Conservation (phyloP, 2,329 filamentous ascomycete species). For the Aspergillus pseudoterreus region DNA sequence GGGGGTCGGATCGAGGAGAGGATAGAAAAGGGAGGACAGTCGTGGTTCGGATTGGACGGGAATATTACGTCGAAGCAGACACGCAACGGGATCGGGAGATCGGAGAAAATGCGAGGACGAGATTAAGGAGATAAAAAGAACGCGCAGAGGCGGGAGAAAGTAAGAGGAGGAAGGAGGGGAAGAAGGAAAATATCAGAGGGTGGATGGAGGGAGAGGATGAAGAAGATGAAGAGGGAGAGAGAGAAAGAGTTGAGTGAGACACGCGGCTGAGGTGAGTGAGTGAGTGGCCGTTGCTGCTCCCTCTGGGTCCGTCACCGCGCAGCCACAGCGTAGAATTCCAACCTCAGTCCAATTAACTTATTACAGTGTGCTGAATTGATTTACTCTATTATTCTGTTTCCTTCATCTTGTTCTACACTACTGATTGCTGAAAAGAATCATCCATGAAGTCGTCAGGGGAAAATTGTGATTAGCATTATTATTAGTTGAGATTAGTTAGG, state of each 20-base stretch:
- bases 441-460: background rate
- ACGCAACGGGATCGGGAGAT: background rate
- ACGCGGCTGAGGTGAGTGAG: constrained; percentile 1
- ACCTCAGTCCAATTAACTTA: background rate
- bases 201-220: background rate
- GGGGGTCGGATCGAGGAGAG: background rate
- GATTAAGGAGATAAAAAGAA: background rate
- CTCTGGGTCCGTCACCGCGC: no score
- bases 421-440: no score
- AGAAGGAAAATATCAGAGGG: background rate
- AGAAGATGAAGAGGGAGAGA: background rate
- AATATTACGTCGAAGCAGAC: constrained; percentile 3
- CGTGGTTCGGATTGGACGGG: constrained; percentile 7
- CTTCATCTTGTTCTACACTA: no score
- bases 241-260: constrained; percentile 1
- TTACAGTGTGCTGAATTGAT: background rate
- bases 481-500: background rate
- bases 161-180: background rate
- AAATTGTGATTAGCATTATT: background rate
- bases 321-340: background rate
- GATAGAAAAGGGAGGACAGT: background rate
- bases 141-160: background rate
- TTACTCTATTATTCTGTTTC: no score
- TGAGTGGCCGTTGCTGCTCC: background rate
- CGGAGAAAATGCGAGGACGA: background rate